Percentiles rank a stretch among this genome's conserved stretches.
These are phyloP conservation scores for Aspergillus ostianus DNA, from an alignment of 495 filamentous ascomycete species.

Conservation along the genomic window DNA sequence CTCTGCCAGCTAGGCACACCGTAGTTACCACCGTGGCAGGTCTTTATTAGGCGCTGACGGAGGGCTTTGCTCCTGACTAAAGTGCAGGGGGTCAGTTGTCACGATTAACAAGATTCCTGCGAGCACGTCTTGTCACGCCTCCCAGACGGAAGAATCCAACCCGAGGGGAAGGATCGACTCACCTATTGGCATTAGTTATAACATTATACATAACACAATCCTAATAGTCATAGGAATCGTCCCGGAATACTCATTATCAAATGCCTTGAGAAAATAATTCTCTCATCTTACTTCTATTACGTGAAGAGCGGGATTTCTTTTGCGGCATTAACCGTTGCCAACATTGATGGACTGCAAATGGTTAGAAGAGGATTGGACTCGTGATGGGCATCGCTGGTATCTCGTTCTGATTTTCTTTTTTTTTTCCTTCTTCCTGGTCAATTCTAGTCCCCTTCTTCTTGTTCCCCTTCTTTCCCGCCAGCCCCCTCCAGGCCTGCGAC, in stretches of 20 bases:
- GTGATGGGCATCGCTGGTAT: too few species aligned
- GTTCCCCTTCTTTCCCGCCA: background rate
- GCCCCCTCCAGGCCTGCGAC: background rate
- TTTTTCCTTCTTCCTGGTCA: too few species aligned
- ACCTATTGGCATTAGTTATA: background rate
- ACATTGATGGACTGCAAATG: too few species aligned
- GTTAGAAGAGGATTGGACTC: too few species aligned
- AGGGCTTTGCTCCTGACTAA: too few species aligned
- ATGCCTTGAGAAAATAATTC: background rate
- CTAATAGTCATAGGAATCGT: background rate
- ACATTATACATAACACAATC: background rate
- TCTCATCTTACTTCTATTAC: background rate
- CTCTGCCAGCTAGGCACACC: too few species aligned
- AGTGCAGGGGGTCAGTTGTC: background rate
- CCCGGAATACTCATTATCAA: background rate
- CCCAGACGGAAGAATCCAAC: too few species aligned
- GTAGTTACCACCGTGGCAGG: constrained; percentile 1
- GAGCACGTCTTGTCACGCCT: background rate
- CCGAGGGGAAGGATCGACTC: too few species aligned
- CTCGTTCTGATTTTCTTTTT: too few species aligned
- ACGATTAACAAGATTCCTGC: background rate
- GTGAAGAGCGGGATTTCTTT: background rate
- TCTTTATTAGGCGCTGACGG: background rate
- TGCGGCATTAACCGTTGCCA: background rate
- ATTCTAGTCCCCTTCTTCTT: background rate